These are phyloP conservation scores for Hypoxylon sp. DNA, from an alignment of 2,329 filamentous ascomycete genomes.

Conservation along the genomic window DNA sequence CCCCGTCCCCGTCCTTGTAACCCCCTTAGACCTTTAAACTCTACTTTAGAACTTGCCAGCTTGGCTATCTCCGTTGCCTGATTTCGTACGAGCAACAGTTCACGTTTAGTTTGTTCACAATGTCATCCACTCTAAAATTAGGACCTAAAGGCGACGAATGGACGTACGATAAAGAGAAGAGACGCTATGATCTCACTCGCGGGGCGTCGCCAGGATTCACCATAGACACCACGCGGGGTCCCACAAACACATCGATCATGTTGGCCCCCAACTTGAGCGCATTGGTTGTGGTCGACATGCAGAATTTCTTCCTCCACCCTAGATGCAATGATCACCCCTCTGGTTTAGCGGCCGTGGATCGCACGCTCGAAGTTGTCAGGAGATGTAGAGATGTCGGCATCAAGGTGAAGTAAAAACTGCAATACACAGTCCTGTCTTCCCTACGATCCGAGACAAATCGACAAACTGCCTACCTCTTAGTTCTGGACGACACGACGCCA, in stretches of 20 bases:
- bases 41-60: no score
- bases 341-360: slow-evolving; percentile 54
- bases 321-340: slow-evolving; percentile 51
- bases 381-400: slow-evolving; percentile 60
- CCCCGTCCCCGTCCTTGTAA: no score
- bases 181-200: slow-evolving; percentile 44
- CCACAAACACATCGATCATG: slow-evolving; percentile 45
- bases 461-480: no score
- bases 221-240: slow-evolving; percentile 43
- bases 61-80: no score
- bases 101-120: slow-evolving; percentile 11
- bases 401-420: slow-evolving; percentile 44
- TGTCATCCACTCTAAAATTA: slow-evolving; percentile 39
- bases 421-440: slow-evolving; percentile 4
- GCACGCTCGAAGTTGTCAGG: slow-evolving; percentile 51
- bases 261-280: slow-evolving; percentile 54
- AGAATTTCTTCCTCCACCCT: slow-evolving; percentile 60
- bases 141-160: slow-evolving; percentile 46
- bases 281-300: slow-evolving; percentile 61
- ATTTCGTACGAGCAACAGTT: no score
- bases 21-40: no score
- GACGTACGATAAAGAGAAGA: slow-evolving; percentile 42
- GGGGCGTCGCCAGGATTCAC: slow-evolving; percentile 30
- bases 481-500: no score
- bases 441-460: no score